phyloP scores from a whole-genome alignment of 1,284 basidiomycete genomes.

The Vanrija pseudolonga region DNA sequence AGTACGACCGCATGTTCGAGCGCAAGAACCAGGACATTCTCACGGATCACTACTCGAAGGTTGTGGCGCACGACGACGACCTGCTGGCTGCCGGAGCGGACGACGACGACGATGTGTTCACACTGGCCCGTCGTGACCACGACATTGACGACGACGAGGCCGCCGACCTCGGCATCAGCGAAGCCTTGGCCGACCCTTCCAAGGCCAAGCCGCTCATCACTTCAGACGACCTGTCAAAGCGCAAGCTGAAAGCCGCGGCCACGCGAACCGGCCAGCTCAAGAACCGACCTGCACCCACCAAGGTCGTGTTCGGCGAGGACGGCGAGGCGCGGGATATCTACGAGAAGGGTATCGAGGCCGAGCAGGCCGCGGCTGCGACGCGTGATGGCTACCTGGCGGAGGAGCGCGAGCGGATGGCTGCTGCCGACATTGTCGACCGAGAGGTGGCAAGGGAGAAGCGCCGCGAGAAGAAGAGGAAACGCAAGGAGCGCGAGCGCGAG shows the following conservation, averaged over 20 bases:
- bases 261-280: constrained; percentile 74
- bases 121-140: constrained; percentile 86
- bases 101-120: constrained; percentile 83
- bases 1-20: constrained; percentile 98
- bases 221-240: constrained; percentile 55
- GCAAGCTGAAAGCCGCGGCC: constrained; percentile 65
- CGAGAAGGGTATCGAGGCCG: constrained; percentile 66
- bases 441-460: constrained; percentile 82
- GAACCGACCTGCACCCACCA: constrained; percentile 58
- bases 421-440: constrained; percentile 71
- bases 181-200: constrained; percentile 10
- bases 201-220: constrained; percentile 32
- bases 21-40: constrained; percentile 93
- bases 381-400: constrained; percentile 66
- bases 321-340: constrained; percentile 75
- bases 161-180: not conserved
- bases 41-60: constrained; percentile 84
- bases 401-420: constrained; percentile 67
- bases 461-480: constrained; percentile 74
- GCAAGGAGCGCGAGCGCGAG: constrained; percentile 78
- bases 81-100: constrained; percentile 51
- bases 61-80: constrained; percentile 66
- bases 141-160: constrained; percentile 55
- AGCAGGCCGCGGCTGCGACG: constrained; percentile 63
- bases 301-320: constrained; percentile 80